Percentiles rank a stretch among this genome's conserved stretches.
phyloP scores from a whole-genome alignment of 1,139 yeast species.

The Debaryomyces subglobosus region DNA sequence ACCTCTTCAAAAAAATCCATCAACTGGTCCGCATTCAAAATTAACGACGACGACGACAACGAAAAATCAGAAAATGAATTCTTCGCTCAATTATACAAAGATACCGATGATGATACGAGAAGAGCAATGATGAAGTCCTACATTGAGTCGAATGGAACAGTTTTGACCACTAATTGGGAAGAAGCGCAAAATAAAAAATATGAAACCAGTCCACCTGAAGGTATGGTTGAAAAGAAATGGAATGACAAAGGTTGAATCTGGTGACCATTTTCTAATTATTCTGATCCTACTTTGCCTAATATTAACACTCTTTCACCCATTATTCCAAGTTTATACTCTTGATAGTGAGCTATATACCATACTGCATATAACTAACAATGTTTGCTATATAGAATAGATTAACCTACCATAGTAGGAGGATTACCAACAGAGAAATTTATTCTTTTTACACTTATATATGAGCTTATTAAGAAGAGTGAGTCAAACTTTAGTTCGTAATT shows the following conservation, averaged over 20 bases:
- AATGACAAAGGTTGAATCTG: constrained; percentile 5
- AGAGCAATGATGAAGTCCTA: constrained; percentile 98
- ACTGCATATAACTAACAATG: neutral
- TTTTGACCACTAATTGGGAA: constrained; percentile 92
- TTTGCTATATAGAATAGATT: neutral
- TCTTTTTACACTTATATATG: neutral
- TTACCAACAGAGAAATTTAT: neutral
- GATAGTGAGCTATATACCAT: neutral
- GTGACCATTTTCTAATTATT: neutral
- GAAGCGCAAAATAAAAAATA: constrained; percentile 73
- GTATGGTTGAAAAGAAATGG: constrained; percentile 56
- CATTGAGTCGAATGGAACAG: constrained; percentile 92
- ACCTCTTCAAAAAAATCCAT: constrained; percentile 60
- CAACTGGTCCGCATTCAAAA: constrained; percentile 74
- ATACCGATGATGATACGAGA: constrained; percentile 84
- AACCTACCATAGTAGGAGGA: neutral
- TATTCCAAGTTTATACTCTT: neutral
- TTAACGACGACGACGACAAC: constrained; percentile 51
- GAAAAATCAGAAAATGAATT: constrained; percentile 64
- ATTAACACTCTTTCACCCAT: neutral
- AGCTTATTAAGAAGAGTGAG: neutral
- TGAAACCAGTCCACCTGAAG: constrained; percentile 79
- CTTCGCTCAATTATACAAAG: constrained; percentile 72
- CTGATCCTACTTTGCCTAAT: neutral
- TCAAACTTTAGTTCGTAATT: constrained; percentile 6